Evolutionary conservation across 225 moss, liverwort and hornwort genomes (phyloP).

Genomic region (Marchantia paleacea): DNA sequence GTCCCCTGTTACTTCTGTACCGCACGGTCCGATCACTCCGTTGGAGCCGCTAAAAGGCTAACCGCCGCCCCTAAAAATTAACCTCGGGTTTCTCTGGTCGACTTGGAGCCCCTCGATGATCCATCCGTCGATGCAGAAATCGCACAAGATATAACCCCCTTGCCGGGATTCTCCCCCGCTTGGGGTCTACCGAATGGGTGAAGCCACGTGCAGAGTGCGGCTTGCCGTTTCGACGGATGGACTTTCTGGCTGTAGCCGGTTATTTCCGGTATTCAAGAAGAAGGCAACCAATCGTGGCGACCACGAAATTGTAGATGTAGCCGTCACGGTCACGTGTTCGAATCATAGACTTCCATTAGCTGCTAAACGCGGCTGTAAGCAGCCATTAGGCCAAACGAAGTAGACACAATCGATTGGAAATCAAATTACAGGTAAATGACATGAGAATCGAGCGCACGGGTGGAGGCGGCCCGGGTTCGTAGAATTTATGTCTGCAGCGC

Average conservation of each 20-base stretch:
- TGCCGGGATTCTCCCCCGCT: neutral
- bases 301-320: neutral
- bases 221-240: neutral
- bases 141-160: no score
- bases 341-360: no score
- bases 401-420: neutral
- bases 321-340: conserved; percentile 18
- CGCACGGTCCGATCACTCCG: neutral
- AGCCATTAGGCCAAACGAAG: neutral
- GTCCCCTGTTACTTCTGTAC: neutral
- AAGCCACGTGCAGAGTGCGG: neutral
- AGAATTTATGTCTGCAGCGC: neutral
- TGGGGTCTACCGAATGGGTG: neutral
- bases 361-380: neutral
- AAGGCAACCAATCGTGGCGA: neutral
- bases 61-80: conserved; percentile 12
- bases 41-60: neutral
- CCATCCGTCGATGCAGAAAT: neutral
- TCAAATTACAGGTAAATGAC: neutral
- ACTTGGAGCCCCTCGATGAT: neutral
- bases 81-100: neutral
- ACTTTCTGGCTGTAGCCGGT: neutral
- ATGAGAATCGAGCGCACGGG: conserved; percentile 10
- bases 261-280: neutral
- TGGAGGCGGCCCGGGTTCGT: neutral